phyloP scores from a whole-genome alignment of 495 filamentous ascomycete genomes.

The Aspergillus steynii region DNA sequence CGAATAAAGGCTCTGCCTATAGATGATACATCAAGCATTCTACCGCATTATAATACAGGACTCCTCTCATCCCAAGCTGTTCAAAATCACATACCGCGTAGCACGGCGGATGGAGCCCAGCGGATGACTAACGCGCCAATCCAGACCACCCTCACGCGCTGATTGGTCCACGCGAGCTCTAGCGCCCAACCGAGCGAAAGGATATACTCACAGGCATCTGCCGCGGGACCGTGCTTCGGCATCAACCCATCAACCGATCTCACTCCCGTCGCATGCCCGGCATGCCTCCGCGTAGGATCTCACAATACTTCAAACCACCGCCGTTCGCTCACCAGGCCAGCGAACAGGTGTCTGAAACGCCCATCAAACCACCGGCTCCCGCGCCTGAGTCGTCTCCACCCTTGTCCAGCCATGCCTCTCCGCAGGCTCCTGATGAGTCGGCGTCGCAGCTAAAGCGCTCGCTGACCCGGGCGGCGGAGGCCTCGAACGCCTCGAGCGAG shows the following conservation, averaged over 20 bases:
- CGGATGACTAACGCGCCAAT: not conserved
- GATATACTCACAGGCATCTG: not conserved
- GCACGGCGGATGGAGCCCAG: no score
- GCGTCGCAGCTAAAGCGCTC: conserved; percentile 22
- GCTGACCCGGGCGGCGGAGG: conserved; percentile 11
- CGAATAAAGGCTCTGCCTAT: not conserved
- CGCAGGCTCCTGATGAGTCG: conserved; percentile 19
- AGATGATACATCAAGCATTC: not conserved
- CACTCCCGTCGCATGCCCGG: not conserved
- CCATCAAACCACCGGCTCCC: conserved; percentile 14
- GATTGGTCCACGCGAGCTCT: not conserved
- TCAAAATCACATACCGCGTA: no score
- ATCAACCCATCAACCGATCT: not conserved
- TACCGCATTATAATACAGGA: no score
- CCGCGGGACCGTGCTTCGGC: not conserved
- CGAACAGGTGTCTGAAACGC: conserved; percentile 3
- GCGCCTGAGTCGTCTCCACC: conserved; percentile 31
- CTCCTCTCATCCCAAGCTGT: no score
- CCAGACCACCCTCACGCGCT: not conserved
- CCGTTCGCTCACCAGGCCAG: conserved; percentile 15
- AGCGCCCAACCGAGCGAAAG: not conserved
- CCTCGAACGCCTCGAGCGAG: conserved; percentile 3
- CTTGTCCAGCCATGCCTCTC: conserved; percentile 22
- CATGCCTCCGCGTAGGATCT: conserved; percentile 32
- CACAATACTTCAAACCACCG: conserved; percentile 43